Evolutionary conservation across 2,329 filamentous ascomycete species (phyloP), one percentile per base, ranked within the genome.

Genomic region (Arthrobotrys entomopaga): DNA sequence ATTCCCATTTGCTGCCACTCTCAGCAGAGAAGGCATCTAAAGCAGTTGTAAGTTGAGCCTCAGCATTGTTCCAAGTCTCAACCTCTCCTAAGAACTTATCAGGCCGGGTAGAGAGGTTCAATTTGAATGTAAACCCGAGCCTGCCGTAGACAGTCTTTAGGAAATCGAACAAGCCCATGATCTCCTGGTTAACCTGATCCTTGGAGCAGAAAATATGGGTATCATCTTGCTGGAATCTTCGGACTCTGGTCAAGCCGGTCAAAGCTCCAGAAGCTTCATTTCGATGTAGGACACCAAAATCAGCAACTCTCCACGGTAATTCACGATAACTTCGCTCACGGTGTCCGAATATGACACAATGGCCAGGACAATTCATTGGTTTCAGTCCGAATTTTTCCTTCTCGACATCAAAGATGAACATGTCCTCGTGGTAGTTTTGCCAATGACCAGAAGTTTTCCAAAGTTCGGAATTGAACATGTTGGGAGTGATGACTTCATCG

Each of bases 301-400:
- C 95, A 59, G 95, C 94, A 83, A 97, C 91, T 80, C 95, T 87
- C 83, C 96, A 90, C 26, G 95, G 95, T 70, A 99, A 84, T 79
- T 98, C 93, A 79, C 91, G 86, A 82, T 98, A 97, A 82, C 90
- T 95, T 79, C 92, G 87, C 80, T 92, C 91, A 63, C 91, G 87
- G 82, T 94, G 90, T 57, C 87, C 88, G 82, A 97, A 97, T 79
- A 97, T 90, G 77, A 95, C 84, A 82, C 91, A 96, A 83, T 98
- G 94, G 26, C 93, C 93, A 2, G 95, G 95, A 83, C 95, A 99
- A 84, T 98, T 98, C 95, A 98, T 98, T 26, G 94, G 94, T 84
- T 98, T 98, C 59, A 98, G 84, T 15, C 89, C 93, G 84, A 90
- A 93, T 77, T 89, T 85, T 76, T 91, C 90, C 85, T 97, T 96